Conservation (phyloP, 2,329 filamentous ascomycete genomes). For the Epicoccum sorghinum region DNA sequence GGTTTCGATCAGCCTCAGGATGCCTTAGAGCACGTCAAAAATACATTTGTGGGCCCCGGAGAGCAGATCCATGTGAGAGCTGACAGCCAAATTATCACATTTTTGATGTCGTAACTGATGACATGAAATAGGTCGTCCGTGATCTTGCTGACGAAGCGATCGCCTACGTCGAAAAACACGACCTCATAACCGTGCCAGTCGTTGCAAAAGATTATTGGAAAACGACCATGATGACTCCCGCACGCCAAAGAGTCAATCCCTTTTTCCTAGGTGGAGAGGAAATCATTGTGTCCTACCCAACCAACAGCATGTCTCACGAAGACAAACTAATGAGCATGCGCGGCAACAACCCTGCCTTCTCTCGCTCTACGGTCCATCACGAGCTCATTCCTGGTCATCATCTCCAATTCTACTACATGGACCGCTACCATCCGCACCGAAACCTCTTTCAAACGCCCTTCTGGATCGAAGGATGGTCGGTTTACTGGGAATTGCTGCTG, state of each 20-base stretch:
- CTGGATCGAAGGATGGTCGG: slow-evolving; percentile 66
- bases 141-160: slow-evolving; percentile 59
- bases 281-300: slow-evolving; percentile 65
- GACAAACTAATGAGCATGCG: slow-evolving; percentile 66
- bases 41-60: slow-evolving; percentile 60
- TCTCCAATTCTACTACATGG: slow-evolving; percentile 59
- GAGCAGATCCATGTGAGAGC: slow-evolving; percentile 56
- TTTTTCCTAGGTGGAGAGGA: slow-evolving; percentile 64
- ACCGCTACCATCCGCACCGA: slow-evolving; percentile 57
- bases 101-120: background rate
- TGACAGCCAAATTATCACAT: background rate
- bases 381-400: slow-evolving; percentile 67
- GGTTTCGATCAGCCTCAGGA: slow-evolving; percentile 59
- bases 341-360: slow-evolving; percentile 64
- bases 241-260: slow-evolving; percentile 60
- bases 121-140: slow-evolving; percentile 45
- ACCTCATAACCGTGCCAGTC: slow-evolving; percentile 62
- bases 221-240: slow-evolving; percentile 63
- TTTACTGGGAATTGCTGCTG: slow-evolving; percentile 67
- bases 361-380: slow-evolving; percentile 65
- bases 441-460: slow-evolving; percentile 63
- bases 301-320: slow-evolving; percentile 58
- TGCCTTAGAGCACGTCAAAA: slow-evolving; percentile 64
- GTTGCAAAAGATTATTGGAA: slow-evolving; percentile 61
- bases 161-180: slow-evolving; percentile 59